Evolutionary conservation across 345 rosid genomes (phyloP), one percentile per base, ranked within the genome.

Genomic region (Bruguiera gymnorhiza): DNA sequence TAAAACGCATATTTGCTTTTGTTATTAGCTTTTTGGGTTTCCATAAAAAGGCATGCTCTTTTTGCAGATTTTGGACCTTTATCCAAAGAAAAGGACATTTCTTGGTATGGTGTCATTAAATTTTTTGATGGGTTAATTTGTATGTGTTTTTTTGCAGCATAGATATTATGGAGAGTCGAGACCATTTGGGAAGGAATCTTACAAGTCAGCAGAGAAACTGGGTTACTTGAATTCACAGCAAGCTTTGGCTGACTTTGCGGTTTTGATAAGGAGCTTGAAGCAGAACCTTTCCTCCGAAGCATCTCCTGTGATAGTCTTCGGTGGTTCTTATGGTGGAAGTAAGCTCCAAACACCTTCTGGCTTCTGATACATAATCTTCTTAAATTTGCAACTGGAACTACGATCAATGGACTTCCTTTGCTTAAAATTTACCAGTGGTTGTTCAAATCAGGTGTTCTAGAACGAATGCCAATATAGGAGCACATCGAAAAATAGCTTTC

Each of bases 321-420:
- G 97, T 67, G 97, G 89, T 50, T 91, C 97, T 63, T 91, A 89
- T 78, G 97, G 97, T 77, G 97, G 96, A 86, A 89, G 97, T 87
- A 80, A 80, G 79, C 59, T 29, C 26, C 30, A 53, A 19, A 30
- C 20, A 43, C 57, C 37, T 56, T n/a, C 26, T 61, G 2, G n/a
- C 62, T 63, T 37, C 48, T 36, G 26, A 31, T 66, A 16, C 23
- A 58, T 54, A 37, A n/a, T 19, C 60, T 21, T 31, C 13, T 29
- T 6, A 19, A 32, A 32, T 32, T 32, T 32, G 36, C 36, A 32
- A 32, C 7, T 32, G 36, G 36, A 34, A 8, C 66, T 24, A 6
- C 2, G 18, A 31, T 51, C 4, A 61, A 62, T 73, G 43, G 43
- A 37, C 43, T 37, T 37, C 43, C 9, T 37, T 37, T 37, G 43